phyloP scores from a whole-genome alignment of 768 basidiomycete species.

The Pleurotus giganteus region DNA sequence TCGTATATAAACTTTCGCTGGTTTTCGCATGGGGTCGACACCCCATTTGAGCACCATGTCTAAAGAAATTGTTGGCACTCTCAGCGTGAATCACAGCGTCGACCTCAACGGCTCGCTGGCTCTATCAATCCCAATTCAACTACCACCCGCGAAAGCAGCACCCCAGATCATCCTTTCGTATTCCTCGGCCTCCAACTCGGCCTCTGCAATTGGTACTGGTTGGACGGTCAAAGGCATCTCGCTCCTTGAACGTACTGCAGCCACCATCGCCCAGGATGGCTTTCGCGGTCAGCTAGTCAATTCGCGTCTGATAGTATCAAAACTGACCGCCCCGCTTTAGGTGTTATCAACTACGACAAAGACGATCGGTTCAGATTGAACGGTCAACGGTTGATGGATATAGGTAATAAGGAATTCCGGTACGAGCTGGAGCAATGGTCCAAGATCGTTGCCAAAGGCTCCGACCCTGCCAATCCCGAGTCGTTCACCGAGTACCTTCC shows the following conservation, averaged over 20 bases:
- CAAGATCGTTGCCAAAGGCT: constrained; percentile 8
- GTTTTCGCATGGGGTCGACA: too few species aligned
- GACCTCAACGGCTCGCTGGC: constrained; percentile 13
- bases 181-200: constrained; percentile 10
- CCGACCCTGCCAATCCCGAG: constrained; percentile 5
- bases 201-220: constrained; percentile 10
- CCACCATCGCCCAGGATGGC: constrained; percentile 13
- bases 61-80: constrained; percentile 13
- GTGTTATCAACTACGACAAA: constrained; percentile 11
- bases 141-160: constrained; percentile 9
- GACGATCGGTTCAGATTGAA: constrained; percentile 11
- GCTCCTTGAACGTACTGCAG: constrained; percentile 7
- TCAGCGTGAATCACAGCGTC: constrained; percentile 10
- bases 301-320: too few species aligned
- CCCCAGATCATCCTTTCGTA: constrained; percentile 12
- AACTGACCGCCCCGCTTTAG: not conserved
- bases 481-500: constrained; percentile 14
- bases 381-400: constrained; percentile 11
- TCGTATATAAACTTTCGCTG: too few species aligned
- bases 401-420: constrained; percentile 11
- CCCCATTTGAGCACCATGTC: too few species aligned
- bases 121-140: constrained; percentile 7
- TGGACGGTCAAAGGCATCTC: constrained; percentile 11
- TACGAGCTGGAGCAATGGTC: constrained; percentile 14
- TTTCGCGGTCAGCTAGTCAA: constrained; percentile 6